Percentiles rank a stretch among this genome's conserved stretches.
Conservation (phyloP, 164 flowering plant genomes). For the Piper betle region DNA sequence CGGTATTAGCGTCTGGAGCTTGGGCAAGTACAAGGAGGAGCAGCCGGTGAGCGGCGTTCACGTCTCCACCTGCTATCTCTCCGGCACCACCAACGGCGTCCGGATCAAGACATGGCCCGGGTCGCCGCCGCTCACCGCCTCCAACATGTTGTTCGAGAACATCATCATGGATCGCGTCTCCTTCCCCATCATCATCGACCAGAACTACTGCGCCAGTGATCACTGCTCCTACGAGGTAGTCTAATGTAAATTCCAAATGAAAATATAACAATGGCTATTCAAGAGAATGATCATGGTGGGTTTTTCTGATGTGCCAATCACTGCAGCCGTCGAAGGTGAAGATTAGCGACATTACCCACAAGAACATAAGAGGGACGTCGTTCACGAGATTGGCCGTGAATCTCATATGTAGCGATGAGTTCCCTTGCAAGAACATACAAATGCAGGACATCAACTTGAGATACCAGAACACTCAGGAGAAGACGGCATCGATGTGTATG, state of each 20-base stretch:
- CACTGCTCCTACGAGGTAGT: slow-evolving; percentile 11
- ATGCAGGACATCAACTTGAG: slow-evolving; percentile 13
- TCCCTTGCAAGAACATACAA: slow-evolving; percentile 23
- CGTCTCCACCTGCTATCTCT: slow-evolving; percentile 19
- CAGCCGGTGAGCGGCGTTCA: slow-evolving; percentile 16
- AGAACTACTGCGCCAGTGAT: slow-evolving; percentile 19
- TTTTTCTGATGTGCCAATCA: neutral
- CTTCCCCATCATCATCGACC: slow-evolving; percentile 33
- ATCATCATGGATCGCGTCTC: slow-evolving; percentile 20
- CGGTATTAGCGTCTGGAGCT: slow-evolving; percentile 46
- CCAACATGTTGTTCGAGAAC: slow-evolving; percentile 14
- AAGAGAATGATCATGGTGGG: no score
- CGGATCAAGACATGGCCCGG: slow-evolving; percentile 27
- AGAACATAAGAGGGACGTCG: slow-evolving; percentile 33
- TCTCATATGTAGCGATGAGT: slow-evolving; percentile 22
- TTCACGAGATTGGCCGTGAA: slow-evolving; percentile 15
- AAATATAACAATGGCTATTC: no score
- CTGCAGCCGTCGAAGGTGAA: slow-evolving; percentile 25
- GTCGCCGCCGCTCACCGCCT: slow-evolving; percentile 17
- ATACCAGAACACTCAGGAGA: neutral
- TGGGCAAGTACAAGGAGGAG: slow-evolving; percentile 24
- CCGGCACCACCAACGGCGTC: slow-evolving; percentile 24
- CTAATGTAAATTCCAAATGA: no score
- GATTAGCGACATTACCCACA: slow-evolving; percentile 20
- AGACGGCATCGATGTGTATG: neutral